Base-by-base conservation (phyloP, 306 rosid species). In the Pterocarpus macrocarpus region DNA sequence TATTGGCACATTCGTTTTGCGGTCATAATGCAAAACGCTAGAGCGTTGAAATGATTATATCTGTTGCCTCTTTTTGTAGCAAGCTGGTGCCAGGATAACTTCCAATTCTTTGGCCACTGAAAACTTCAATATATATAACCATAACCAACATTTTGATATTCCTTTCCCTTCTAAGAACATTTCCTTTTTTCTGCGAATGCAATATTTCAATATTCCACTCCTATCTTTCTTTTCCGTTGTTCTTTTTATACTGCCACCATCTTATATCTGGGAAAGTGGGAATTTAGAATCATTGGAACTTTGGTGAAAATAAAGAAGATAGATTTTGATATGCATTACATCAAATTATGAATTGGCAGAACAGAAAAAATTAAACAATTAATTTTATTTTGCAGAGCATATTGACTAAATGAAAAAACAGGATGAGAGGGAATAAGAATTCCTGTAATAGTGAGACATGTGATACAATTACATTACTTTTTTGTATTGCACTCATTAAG, bases 231-330 rank as follows among this genome's bases (percentile, higher is more conserved):
- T 22, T 50, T 50, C 34, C 64, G 50, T 64, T 34, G 36, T 64
- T 35, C 28, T 63, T 34, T 76, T 47, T n/a, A 47, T 9, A 76
- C 1, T 47, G 52, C 17, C 38, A 50, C 64, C 9, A 15, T 35
- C 56, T 33, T 30, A 33, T 1, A 2, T 3, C 17, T 61, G 28
- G 1, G 43, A 64, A 64, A 36, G 30, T 61, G 28, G 1, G 43
- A 64, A 64, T 50, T 47, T 17, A 64, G 73, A 70, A 76, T 34
- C 63, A 34, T 13, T 75, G n/a, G n/a, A 34, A 8, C 61, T 55
- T 55, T 30, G 61, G 32, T n/a, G 32, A 55, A n/a, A 45, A 75
- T 16, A 15, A 11, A 8, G 8, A 62, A 41, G 33, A 32, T 30
- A 62, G 43, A 45, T 44, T 17, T 64, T 5, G 62, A 43, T 62